Evolutionary conservation across 371 early-diverging fungal genomes (phyloP), one percentile per base, ranked within the genome.

Genomic region (Mucor sp.): DNA sequence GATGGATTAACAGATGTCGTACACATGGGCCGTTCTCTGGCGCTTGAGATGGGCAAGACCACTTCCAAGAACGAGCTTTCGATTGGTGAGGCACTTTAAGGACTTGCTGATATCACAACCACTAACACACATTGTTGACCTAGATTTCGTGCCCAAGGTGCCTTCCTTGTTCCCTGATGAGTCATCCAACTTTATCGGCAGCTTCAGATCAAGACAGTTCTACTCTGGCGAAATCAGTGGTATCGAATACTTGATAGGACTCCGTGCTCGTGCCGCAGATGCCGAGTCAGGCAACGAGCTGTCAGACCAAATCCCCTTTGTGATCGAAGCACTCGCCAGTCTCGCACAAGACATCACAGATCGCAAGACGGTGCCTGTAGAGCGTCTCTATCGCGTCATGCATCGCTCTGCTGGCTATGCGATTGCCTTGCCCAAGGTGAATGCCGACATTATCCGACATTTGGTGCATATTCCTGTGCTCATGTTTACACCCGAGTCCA

Each of bases 401-500:
- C 77, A 63, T n/a, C 74, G 63, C 2, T 57, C 70, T 19, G 66
- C 68, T 9, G 60, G 72, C 14, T 65, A 65, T 56, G 43, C 62
- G 14, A 53, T 73, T 7, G 61, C 70, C n/a, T 35, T 73, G n/a
- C 61, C 67, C 4, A 56, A 73, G 60, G 60, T 83, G 50, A 88
- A 93, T 64, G 86, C 89, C 56, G 94, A 95, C 56, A 74, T 97
- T 3, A 78, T 96, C 37, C 85, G 87, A 39, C 83, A 93, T 65
- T 66, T 97, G 25, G 94, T 94, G 44, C 93, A 92, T 87, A 91
- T 94, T 53, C 97, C 97, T 3, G 84, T 95, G 19, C 83, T 90
- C n/a, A 66, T 91, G 55, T 97, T 97, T 66, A 88, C 91, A 12
- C 86, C 91, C 2, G 86, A 89, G 41, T 85, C 91, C 9, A 76